phyloP scores from a whole-genome alignment of 306 rosid species.

The Casuarina cunninghamiana region DNA sequence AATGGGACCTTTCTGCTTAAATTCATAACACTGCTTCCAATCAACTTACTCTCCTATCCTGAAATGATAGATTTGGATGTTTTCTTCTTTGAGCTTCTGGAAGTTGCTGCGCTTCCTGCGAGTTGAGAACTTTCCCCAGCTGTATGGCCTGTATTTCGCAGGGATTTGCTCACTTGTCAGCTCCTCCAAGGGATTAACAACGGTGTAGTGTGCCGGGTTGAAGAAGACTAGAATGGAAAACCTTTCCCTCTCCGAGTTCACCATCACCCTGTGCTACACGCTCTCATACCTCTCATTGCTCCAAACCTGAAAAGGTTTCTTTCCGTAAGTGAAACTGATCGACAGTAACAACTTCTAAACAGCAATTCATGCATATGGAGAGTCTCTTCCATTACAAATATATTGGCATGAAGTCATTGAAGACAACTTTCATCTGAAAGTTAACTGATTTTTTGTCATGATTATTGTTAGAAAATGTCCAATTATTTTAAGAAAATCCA shows the following conservation, averaged over 20 bases:
- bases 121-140: slow-evolving; percentile 54
- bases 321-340: not conserved
- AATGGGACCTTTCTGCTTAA: not conserved
- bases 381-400: no score
- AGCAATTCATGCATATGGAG: no score
- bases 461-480: no score
- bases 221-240: slow-evolving; percentile 56
- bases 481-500: no score
- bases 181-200: slow-evolving; percentile 48
- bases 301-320: slow-evolving; percentile 30
- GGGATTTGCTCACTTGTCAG: slow-evolving; percentile 41
- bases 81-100: slow-evolving; percentile 46
- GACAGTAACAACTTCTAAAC: not conserved
- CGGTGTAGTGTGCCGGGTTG: slow-evolving; percentile 54
- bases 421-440: no score
- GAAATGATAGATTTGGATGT: slow-evolving; percentile 48
- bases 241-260: slow-evolving; percentile 50
- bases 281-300: slow-evolving; percentile 38
- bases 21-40: not conserved
- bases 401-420: no score
- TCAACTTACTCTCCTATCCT: slow-evolving; percentile 14
- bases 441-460: no score
- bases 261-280: slow-evolving; percentile 61
- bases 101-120: slow-evolving; percentile 39
- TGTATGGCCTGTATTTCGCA: slow-evolving; percentile 47